Evolutionary conservation across 2,329 filamentous ascomycete genomes (phyloP).

Genomic region (Pseudogymnoascus sp.): DNA sequence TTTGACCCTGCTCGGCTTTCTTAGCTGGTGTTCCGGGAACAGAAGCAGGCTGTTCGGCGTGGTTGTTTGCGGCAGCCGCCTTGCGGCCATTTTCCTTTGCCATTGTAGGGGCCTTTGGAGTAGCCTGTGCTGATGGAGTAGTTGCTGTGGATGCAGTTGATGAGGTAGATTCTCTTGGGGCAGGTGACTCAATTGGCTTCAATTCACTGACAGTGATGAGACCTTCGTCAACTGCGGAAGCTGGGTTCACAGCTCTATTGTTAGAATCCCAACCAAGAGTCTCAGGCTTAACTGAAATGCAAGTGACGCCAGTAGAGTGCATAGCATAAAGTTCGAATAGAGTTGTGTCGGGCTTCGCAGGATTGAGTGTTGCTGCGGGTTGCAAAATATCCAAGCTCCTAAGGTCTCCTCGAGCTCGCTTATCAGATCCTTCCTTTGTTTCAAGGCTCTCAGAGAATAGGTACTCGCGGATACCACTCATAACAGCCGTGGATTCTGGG

Average conservation of each 20-base stretch:
- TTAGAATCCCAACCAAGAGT: slow-evolving; percentile 90
- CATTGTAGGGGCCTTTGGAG: slow-evolving; percentile 17
- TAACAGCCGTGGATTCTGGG: slow-evolving; percentile 91
- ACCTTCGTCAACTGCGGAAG: slow-evolving; percentile 69
- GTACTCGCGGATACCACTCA: slow-evolving; percentile 93
- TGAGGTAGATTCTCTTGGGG: slow-evolving; percentile 19
- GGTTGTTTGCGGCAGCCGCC: slow-evolving; percentile 18
- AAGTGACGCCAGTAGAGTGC: slow-evolving; percentile 96
- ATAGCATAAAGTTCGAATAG: slow-evolving; percentile 95
- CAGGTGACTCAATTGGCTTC: slow-evolving; percentile 43
- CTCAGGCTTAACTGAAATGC: slow-evolving; percentile 73
- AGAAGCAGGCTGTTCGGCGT: slow-evolving; percentile 17
- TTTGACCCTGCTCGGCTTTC: slow-evolving; percentile 26
- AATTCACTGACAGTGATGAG: slow-evolving; percentile 64
- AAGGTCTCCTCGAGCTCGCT: slow-evolving; percentile 66
- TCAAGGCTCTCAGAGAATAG: slow-evolving; percentile 54
- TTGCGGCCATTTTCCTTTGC: slow-evolving; percentile 25
- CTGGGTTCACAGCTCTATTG: slow-evolving; percentile 73
- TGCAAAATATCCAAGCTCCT: slow-evolving; percentile 85
- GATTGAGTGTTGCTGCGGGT: slow-evolving; percentile 55
- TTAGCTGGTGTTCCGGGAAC: slow-evolving; percentile 30
- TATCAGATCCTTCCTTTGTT: slow-evolving; percentile 9
- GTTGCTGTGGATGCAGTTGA: background rate
- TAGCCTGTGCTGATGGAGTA: background rate
- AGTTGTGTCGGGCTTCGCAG: slow-evolving; percentile 61